These are phyloP conservation scores for Stromatinia cepivora DNA, from an alignment of 2,329 filamentous ascomycete species.

Conservation along the genomic window DNA sequence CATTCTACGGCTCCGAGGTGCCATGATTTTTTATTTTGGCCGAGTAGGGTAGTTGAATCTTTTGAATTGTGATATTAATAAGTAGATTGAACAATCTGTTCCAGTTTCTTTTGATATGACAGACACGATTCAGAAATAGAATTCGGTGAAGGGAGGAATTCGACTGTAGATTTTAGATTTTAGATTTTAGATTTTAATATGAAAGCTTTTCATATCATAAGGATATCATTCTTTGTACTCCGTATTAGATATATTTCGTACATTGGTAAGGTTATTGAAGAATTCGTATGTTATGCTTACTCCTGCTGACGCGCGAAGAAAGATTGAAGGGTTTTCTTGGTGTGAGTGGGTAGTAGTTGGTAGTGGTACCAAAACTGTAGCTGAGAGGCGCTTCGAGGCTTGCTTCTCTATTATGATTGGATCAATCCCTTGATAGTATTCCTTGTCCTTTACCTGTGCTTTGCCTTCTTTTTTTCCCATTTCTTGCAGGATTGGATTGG, in stretches of 20 bases:
- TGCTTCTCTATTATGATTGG: background rate
- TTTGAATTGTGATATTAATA: background rate
- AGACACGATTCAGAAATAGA: no score
- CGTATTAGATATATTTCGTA: no score
- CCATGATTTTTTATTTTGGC: background rate
- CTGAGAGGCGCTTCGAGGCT: conserved; percentile 4
- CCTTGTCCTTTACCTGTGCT: conserved; percentile 5
- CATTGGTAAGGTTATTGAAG: background rate
- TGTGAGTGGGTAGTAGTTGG: background rate
- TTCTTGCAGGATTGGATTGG: conserved; percentile 1
- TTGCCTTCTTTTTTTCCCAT: conserved; percentile 12
- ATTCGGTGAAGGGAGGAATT: background rate
- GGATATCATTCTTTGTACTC: no score
- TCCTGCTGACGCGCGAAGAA: conserved; percentile 3
- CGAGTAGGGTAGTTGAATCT: conserved; percentile 2
- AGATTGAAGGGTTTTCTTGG: conserved; percentile 7
- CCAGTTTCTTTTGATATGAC: no score
- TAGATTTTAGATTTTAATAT: background rate
- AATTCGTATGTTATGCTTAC: conserved; percentile 5
- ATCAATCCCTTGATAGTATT: background rate
- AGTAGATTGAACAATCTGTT: background rate
- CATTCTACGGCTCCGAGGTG: conserved; percentile 5
- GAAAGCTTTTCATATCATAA: background rate
- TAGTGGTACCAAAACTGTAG: background rate
- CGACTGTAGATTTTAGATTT: background rate